Percentiles rank a stretch among this genome's conserved stretches.
Conservation (phyloP, 208 protist species). For the Herpetomonas tarakana region DNA sequence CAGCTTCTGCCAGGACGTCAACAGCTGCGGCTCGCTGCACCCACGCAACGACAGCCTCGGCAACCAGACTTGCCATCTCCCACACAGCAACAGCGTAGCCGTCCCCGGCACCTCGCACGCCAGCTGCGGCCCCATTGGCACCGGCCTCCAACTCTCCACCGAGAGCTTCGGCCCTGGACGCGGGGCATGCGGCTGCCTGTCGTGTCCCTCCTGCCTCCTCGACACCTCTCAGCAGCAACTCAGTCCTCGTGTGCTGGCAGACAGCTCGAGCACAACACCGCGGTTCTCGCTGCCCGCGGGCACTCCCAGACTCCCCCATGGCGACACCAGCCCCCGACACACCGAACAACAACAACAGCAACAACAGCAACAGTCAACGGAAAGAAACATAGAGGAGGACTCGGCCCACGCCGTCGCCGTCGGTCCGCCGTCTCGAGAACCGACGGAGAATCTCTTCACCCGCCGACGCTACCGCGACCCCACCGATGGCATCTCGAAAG, state of each 20-base stretch:
- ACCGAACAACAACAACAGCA: too few relatives aligned
- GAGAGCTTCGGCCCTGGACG: neutral
- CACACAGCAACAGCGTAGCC: too few relatives aligned
- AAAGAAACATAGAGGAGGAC: too few relatives aligned
- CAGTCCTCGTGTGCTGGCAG: neutral
- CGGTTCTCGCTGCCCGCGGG: neutral
- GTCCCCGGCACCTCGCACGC: too few relatives aligned
- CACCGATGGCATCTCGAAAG: too few relatives aligned
- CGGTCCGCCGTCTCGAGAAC: neutral
- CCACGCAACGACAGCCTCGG: neutral
- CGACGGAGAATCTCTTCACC: neutral
- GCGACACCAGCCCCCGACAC: neutral
- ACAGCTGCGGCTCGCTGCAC: neutral
- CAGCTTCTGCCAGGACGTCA: neutral
- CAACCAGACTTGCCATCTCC: too few relatives aligned
- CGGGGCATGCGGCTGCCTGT: neutral
- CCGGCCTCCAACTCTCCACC: too few relatives aligned
- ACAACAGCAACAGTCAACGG: too few relatives aligned
- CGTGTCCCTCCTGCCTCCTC: neutral
- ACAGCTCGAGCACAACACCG: neutral
- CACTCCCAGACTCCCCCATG: too few relatives aligned
- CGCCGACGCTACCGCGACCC: neutral
- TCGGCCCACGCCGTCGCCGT: too few relatives aligned
- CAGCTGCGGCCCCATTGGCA: too few relatives aligned
- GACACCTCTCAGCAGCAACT: neutral